Evolutionary conservation across 1,284 basidiomycete genomes (phyloP), one percentile per base, ranked within the genome.

Genomic region (Vanrija humicola): DNA sequence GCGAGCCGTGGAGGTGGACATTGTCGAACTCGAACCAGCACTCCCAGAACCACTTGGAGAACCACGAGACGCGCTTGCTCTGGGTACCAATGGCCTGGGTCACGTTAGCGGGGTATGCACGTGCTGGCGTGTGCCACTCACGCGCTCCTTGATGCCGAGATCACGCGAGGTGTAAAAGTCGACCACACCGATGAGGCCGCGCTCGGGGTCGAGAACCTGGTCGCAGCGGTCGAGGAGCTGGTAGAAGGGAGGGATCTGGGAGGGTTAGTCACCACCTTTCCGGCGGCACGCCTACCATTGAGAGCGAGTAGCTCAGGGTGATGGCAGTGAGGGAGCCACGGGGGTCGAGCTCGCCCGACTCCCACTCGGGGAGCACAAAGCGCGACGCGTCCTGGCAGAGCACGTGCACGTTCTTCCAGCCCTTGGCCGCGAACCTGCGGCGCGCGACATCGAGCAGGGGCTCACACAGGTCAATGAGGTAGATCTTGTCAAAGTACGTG

Each of bases 21-120:
- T 88, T 86, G 71, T 90, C 88, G 53, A 89, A 82, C 61, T 87
- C 85, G 72, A 89, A 89, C 87, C 85, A 87, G 46, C 84, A 84
- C 63, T 86, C 84, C 86, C 87, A 90, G 78, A 90, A 90, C 84
- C 86, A 86, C 12, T 87, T 82, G 40, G 82, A 82, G 54, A 88
- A 76, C 86, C 86, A 89, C 8, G 83, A 83, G 53, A 86, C 86
- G 59, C 86, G 82, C 52, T 87, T 85, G 63, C 82, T 82, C 9
- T 80, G 79, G 1, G 86, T 86, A 3, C 87, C 87, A 48, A 88
- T 87, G 0, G 86, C 83, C 69, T 77, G 62, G 9, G 48, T 54
- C 54, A 63, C 45, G 52, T 34, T 59, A 47, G 59, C 64, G 19
- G n/a, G 44, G 51, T n/a, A n/a, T 25, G 26, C n/a, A 23, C 23